Evolutionary conservation across 768 basidiomycete species (phyloP), one percentile per base, ranked within the genome.

Genomic region (Hygrocybe punicea): DNA sequence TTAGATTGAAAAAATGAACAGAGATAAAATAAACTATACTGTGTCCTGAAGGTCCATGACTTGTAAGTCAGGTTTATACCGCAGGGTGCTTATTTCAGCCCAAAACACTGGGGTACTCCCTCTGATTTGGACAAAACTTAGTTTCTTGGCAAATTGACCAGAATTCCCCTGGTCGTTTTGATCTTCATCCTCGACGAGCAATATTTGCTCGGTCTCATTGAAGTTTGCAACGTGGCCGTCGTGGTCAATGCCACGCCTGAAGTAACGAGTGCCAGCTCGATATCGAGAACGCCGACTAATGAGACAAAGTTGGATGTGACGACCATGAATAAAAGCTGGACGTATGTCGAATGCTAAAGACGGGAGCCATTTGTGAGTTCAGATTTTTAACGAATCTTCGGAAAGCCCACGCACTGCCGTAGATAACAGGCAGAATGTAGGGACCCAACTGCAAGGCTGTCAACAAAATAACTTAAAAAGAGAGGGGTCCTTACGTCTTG

Each of bases 201-300:
- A 76, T 57, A 99, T 78, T 69, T 98, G 97, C 68, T 99, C 97
- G 6, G 97, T 96, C 72, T 99, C 97, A 69, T 98, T 97, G 75
- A 93, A 98, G 72, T 99, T 99, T 56, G 94, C 93, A 40, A 91
- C 91, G 68, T 98, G 84, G 2, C 95, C 97, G 8, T 89, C 78
- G 17, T 83, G 76, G 69, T 98, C 94, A 62, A 99, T 81, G 4
- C 97, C 97, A 47, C 97, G 86, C 17, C 93, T 84, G 75, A 98
- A 97, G 79, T 96, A 98, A 50, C 97, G 91, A 13, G 97, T 98
- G 5, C 97, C 97, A 25, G 97, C 93, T 57, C 96, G 85, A 75
- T 88, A 90, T 19, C 97, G 89, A 10, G 93, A 95, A 52, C 95
- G 89, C 25, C 97, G 87, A 62, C 94, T 94, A 63, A 98, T 89